Percentiles rank a stretch among this genome's conserved stretches.
Evolutionary conservation across 768 basidiomycete genomes (phyloP).

Genomic region (Sarcomyxa edulis): DNA sequence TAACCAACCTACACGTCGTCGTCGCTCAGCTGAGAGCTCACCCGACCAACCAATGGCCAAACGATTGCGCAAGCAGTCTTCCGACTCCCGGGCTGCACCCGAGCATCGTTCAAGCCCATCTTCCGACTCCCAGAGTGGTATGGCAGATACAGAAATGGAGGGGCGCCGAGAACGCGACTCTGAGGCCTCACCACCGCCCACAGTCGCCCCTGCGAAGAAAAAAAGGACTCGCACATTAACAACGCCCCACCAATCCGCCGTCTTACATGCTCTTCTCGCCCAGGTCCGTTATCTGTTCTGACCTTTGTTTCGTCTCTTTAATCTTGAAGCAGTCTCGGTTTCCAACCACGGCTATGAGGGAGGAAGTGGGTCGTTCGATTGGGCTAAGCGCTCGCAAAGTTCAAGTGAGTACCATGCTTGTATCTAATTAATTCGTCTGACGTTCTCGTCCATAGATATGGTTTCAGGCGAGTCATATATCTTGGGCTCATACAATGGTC

Average conservation of each 20-base stretch:
- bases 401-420: slow-evolving; percentile 50
- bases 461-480: slow-evolving; percentile 65
- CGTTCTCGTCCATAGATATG: slow-evolving; percentile 54
- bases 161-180: slow-evolving; percentile 36
- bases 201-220: slow-evolving; percentile 58
- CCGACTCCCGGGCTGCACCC: slow-evolving; percentile 18
- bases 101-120: slow-evolving; percentile 32
- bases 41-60: slow-evolving; percentile 37
- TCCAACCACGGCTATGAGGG: slow-evolving; percentile 82
- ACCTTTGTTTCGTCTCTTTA: not conserved
- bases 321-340: slow-evolving; percentile 64
- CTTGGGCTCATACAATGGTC: slow-evolving; percentile 11
- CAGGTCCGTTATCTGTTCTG: slow-evolving; percentile 42
- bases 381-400: slow-evolving; percentile 89
- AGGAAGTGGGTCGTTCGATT: slow-evolving; percentile 82
- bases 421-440: slow-evolving; percentile 11
- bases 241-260: slow-evolving; percentile 83
- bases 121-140: slow-evolving; percentile 47
- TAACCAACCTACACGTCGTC: slow-evolving; percentile 16
- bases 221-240: slow-evolving; percentile 82
- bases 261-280: slow-evolving; percentile 81
- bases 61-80: slow-evolving; percentile 31
- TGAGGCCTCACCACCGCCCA: slow-evolving; percentile 27
- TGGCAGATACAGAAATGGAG: slow-evolving; percentile 58
- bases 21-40: slow-evolving; percentile 22